Base-by-base conservation (phyloP, 2,329 filamentous ascomycete species). In the Alternaria triticimaculans region DNA sequence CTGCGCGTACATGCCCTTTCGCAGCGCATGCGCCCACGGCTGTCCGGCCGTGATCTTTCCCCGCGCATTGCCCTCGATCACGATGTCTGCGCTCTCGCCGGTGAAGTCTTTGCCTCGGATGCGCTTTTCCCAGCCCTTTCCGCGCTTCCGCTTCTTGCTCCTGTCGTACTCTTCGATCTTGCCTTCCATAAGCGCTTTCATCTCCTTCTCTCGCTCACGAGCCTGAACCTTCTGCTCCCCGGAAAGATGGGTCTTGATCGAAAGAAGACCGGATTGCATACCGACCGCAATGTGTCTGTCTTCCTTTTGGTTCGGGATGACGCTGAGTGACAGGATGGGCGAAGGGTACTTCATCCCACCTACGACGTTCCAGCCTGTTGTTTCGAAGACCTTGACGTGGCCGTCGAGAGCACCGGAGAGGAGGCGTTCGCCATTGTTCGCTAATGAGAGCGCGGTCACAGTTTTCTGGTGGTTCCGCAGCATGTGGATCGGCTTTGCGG, bases 391-490 rank as follows among this genome's bases (percentile, higher is more conserved):
- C 82, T 99, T 99, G 82, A 98, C 90, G 81, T 98, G 96, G 10
- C 96, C 96, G 79, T 99, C 96, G 49, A 99, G 86, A 20, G 91
- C 94, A 80, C 94, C 96, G 68, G 91, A 94, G 58, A 99, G 87
- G 60, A 99, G 86, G 55, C 96, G 89, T 55, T 89, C 89, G 50
- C 92, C 92, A 70, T 92, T 88, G 48, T 93, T 94, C 8, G 94
- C 94, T 33, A 96, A 84, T 55, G 91, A 90, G 58, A 99, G 86
- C 8, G 92, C 90, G 0, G 96, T 98, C 64, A 99, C 94, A 1
- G 96, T 97, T 88, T 98, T 99, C 78, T 99, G 96, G 81, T 99
- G 96, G 78, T 96, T 98, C 72, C 90, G 90, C 67, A 99, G 90
- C 76, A 97, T 85, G 72, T 94, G 91, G 62, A 97, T 84, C 5